Evolutionary conservation across 306 rosid species (phyloP).

Genomic region (Ormosia semicastrata): DNA sequence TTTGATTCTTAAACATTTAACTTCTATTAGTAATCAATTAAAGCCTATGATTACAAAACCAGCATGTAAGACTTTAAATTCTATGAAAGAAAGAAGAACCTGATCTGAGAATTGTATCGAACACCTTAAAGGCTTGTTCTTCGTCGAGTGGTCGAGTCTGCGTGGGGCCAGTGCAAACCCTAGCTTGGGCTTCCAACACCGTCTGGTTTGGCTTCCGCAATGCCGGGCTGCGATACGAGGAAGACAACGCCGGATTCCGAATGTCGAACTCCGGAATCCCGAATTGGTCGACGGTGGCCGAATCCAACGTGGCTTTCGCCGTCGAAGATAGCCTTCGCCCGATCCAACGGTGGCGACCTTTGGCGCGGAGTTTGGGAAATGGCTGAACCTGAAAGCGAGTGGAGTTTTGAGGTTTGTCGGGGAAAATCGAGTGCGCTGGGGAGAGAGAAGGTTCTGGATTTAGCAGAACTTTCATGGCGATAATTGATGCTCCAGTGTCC

Average conservation of each 20-base stretch:
- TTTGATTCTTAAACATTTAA: neutral
- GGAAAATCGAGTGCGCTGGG: constrained; percentile 32
- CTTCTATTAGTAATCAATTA: neutral
- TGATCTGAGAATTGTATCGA: constrained; percentile 83
- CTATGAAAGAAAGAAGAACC: constrained; percentile 35
- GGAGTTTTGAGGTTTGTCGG: constrained; percentile 18
- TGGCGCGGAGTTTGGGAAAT: constrained; percentile 26
- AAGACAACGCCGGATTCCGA: constrained; percentile 68
- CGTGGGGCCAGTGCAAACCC: constrained; percentile 95
- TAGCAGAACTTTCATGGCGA: constrained; percentile 61
- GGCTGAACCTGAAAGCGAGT: constrained; percentile 29
- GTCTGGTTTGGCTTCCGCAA: constrained; percentile 73
- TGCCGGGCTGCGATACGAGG: constrained; percentile 64
- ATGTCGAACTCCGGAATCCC: constrained; percentile 58
- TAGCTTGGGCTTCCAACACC: constrained; percentile 81
- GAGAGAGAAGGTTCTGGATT: constrained; percentile 42
- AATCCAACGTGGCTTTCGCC: constrained; percentile 47
- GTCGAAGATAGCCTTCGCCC: constrained; percentile 23
- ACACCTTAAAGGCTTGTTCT: constrained; percentile 79
- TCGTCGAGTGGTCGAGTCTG: constrained; percentile 84
- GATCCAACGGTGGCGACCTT: constrained; percentile 32
- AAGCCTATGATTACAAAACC: neutral
- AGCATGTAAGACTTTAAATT: neutral
- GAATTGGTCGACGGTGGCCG: constrained; percentile 50
- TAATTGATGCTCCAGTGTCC: too few relatives aligned